Base-by-base conservation (phyloP, 1,284 basidiomycete genomes). In the Pulchroboletus neoregius region DNA sequence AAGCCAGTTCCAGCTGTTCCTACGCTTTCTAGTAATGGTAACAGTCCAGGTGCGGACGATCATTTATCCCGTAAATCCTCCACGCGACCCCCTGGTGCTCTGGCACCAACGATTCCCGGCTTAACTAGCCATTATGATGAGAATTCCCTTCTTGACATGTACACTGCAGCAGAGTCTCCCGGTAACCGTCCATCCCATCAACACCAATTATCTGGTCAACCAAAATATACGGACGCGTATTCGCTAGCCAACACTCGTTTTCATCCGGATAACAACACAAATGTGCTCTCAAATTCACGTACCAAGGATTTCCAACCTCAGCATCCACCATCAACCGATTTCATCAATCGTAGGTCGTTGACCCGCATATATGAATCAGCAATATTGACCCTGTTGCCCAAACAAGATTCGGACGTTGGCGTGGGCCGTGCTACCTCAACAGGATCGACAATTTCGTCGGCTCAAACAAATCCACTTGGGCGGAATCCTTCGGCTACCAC, bases 21-120 rank as follows among this genome's bases (percentile, higher is more conserved):
- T 6, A 38, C 44, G 9, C 42, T 48, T 12, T 15, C 49, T 5
- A 40, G 20, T 8, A 53, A 57, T 15, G 54, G 54, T 6, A 47
- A 43, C 11, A 16, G 35, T 20, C 28, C 35, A 9, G 42, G 34
- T 6, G 18, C 34, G 1, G 64, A 62, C 8, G 64, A 51, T 39
- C 58, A 38, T 22, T 41, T 51, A 15, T 39, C 37, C n/a, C 58
- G 49, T 15, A 59, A 55, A 39, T 4, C 57, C 10, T 65, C 68
- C 4, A 33, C 49, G 13, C 62, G 69, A 39, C 69, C 67, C 13
- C 52, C 65, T 27, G 69, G 70, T 26, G 63, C 70, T 28, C 50
- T 56, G n/a, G 46, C 68, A 4, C 69, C 67, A 0, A 58, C 55
- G 16, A 60, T 59, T 24, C 69, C 70, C 3, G 67, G 69, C 9